These are phyloP conservation scores for Hibiscus mutabilis DNA, from an alignment of 345 rosid species.

Conservation along the genomic window DNA sequence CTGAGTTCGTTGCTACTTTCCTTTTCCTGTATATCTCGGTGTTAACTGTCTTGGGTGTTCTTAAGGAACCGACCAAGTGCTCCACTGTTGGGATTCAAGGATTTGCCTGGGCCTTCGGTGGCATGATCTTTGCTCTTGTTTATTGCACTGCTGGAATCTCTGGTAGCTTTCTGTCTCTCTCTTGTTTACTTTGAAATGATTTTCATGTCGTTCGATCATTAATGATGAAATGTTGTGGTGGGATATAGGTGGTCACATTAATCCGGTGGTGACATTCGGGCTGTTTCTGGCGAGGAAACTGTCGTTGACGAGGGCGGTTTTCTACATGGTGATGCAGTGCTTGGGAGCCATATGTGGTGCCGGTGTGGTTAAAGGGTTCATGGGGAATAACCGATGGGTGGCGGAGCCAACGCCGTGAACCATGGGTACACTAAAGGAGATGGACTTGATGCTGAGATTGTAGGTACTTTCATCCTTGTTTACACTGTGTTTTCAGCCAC, in stretches of 20 bases:
- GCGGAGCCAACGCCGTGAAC: neutral
- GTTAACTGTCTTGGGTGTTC: neutral
- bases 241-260: neutral
- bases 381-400: neutral
- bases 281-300: neutral
- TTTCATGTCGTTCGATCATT: neutral
- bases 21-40: neutral
- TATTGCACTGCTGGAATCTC: neutral
- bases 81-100: neutral
- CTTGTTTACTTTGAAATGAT: neutral
- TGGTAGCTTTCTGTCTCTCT: neutral
- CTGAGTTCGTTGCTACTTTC: neutral
- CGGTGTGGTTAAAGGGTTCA: neutral
- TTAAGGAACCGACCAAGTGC: neutral
- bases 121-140: neutral
- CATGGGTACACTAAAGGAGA: neutral
- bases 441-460: neutral
- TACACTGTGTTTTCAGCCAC: neutral
- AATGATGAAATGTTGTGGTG: neutral
- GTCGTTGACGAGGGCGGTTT: neutral
- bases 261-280: neutral
- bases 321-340: neutral
- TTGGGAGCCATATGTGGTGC: neutral
- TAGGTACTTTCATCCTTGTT: neutral
- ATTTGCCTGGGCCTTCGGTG: neutral